phyloP scores from a whole-genome alignment of 2,329 filamentous ascomycete species.

The Grosmannia penicillata region DNA sequence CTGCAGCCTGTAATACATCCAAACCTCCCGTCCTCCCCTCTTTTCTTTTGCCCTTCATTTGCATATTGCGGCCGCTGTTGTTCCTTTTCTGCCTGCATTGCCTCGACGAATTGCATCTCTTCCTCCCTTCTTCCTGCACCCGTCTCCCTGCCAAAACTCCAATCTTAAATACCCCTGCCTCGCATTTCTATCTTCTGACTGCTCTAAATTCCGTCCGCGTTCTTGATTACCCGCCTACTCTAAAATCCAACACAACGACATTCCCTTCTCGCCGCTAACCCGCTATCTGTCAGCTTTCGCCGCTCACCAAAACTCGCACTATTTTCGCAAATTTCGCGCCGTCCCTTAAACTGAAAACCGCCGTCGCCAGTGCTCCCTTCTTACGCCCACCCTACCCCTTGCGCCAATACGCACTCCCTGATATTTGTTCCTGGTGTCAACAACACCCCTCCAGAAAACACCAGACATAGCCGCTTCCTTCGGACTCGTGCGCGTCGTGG shows the following conservation, averaged over 20 bases:
- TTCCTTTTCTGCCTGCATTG: not conserved
- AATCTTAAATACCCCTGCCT: conserved; percentile 2
- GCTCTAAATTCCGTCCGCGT: not conserved
- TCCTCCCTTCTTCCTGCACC: not conserved
- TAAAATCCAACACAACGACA: no score
- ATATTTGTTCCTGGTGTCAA: no score
- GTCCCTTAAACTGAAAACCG: not conserved
- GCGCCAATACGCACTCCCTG: not conserved
- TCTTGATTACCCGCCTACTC: not conserved
- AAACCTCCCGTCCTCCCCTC: not conserved
- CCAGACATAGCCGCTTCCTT: no score
- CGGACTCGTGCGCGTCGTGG: no score
- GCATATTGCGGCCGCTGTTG: not conserved
- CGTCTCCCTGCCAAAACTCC: not conserved
- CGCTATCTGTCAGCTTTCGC: not conserved
- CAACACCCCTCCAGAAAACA: no score
- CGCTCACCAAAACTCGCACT: not conserved
- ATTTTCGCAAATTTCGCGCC: not conserved
- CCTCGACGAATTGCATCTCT: not conserved
- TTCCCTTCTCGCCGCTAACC: no score
- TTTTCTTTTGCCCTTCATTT: not conserved
- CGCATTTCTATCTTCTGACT: no score
- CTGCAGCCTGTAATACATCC: no score
- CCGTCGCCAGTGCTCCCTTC: not conserved
- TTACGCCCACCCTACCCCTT: no score